A percentile compares a stretch with the other conserved stretches of the same genome.
Conservation (phyloP, 495 filamentous ascomycete species). For the Halenospora varia region DNA sequence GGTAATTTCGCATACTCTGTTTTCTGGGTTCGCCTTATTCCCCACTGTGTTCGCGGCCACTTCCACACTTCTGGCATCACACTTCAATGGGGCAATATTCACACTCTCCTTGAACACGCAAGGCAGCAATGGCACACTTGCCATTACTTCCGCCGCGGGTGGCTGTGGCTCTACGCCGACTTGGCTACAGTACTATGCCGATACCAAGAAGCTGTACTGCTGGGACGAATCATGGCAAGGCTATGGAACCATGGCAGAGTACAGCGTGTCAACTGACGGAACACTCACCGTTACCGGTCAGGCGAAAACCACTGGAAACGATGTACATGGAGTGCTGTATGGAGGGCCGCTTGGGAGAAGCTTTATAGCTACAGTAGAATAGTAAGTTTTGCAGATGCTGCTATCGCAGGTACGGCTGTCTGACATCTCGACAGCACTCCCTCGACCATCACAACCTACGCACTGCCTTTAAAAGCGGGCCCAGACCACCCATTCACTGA, state of each 20-base stretch:
- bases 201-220: slow-evolving; percentile 9
- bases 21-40: neutral
- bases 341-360: slow-evolving; percentile 7
- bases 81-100: slow-evolving; percentile 8
- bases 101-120: slow-evolving; percentile 8
- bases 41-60: slow-evolving; percentile 1
- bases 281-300: slow-evolving; percentile 2
- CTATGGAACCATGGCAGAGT: slow-evolving; percentile 10
- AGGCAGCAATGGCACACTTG: slow-evolving; percentile 8
- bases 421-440: slow-evolving; percentile 5
- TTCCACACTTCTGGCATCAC: slow-evolving; percentile 20
- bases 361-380: slow-evolving; percentile 11
- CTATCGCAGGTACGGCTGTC: neutral
- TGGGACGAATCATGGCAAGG: slow-evolving; percentile 19
- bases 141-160: slow-evolving; percentile 13
- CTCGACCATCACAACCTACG: slow-evolving; percentile 6
- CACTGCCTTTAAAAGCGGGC: slow-evolving; percentile 3
- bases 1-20: neutral
- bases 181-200: slow-evolving; percentile 6
- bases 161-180: slow-evolving; percentile 11
- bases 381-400: slow-evolving; percentile 8
- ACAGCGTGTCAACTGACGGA: slow-evolving; percentile 6
- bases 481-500: slow-evolving; percentile 20
- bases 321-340: slow-evolving; percentile 5
- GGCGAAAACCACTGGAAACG: slow-evolving; percentile 5